phyloP scores from a whole-genome alignment of 345 rosid species.

The Geranium brycei region DNA sequence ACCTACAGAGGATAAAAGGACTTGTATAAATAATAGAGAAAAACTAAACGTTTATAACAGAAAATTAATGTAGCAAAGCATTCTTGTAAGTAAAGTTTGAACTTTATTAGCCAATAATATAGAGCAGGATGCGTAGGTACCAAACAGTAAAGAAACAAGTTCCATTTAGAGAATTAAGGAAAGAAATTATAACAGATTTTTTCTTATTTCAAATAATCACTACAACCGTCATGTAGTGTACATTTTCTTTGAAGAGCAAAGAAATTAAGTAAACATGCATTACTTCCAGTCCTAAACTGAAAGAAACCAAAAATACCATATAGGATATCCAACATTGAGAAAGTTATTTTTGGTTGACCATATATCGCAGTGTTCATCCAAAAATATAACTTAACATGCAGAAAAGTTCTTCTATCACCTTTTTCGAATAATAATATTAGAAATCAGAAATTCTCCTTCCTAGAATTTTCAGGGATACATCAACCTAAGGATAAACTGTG shows the following conservation, averaged over 20 bases:
- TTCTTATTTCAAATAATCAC: no score
- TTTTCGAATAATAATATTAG: no score
- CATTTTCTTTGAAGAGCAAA: background rate
- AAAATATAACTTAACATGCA: no score
- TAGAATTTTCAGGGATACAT: no score
- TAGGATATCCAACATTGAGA: background rate
- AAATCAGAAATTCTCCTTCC: no score
- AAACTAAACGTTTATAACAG: no score
- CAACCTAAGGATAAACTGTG: no score
- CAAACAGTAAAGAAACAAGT: background rate
- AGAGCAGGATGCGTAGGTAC: background rate
- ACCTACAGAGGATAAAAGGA: conserved; percentile 31
- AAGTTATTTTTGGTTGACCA: background rate
- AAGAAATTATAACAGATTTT: background rate
- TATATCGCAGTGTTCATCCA: background rate
- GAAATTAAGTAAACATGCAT: no score
- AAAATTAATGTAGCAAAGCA: no score
- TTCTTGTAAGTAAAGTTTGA: background rate
- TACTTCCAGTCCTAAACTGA: no score
- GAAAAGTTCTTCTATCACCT: background rate
- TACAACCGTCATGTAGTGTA: background rate
- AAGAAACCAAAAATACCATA: background rate
- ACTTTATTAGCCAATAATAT: background rate
- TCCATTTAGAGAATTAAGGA: background rate
- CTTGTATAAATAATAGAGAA: background rate